Evolutionary conservation across 2,329 filamentous ascomycete species (phyloP).

Genomic region (Plectosphaerella cucumerina): DNA sequence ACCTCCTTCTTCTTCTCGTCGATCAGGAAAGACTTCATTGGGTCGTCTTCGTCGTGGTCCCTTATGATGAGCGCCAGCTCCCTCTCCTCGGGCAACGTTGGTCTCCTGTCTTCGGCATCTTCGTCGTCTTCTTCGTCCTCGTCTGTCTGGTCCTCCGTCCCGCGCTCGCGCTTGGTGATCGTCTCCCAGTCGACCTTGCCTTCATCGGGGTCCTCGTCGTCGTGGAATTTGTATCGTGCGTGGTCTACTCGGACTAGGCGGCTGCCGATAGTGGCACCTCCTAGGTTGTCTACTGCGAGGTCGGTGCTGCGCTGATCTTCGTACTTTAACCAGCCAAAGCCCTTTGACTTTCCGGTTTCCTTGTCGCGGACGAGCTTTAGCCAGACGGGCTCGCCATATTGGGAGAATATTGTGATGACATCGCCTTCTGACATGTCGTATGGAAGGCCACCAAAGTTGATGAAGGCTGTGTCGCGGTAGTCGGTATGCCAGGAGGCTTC

Average conservation of each 20-base stretch:
- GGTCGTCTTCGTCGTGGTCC: constrained; percentile 91
- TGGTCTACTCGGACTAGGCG: constrained; percentile 85
- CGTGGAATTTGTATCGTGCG: constrained; percentile 82
- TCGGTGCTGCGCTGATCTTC: constrained; percentile 96
- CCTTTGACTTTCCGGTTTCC: constrained; percentile 90
- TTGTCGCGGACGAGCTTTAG: constrained; percentile 91
- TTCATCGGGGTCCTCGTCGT: constrained; percentile 67
- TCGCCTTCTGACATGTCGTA: constrained; percentile 95
- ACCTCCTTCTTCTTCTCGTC: constrained; percentile 90
- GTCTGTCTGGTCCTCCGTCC: constrained; percentile 37
- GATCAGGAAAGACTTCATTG: constrained; percentile 90
- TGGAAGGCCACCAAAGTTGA: constrained; percentile 92
- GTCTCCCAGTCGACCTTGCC: constrained; percentile 56
- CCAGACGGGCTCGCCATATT: constrained; percentile 92
- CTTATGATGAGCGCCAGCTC: constrained; percentile 72
- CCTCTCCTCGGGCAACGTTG: constrained; percentile 73
- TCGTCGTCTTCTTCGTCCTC: constrained; percentile 40
- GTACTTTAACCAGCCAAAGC: constrained; percentile 96
- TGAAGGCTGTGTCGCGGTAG: constrained; percentile 93
- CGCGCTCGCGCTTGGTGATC: constrained; percentile 49
- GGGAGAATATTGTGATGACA: constrained; percentile 92
- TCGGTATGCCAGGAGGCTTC: constrained; percentile 95
- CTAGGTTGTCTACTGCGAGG: constrained; percentile 91
- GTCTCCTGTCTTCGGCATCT: constrained; percentile 42
- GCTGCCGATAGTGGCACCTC: constrained; percentile 78